Evolutionary conservation across 1,284 basidiomycete species (phyloP).

Genomic region (Spongispora temasekensis): DNA sequence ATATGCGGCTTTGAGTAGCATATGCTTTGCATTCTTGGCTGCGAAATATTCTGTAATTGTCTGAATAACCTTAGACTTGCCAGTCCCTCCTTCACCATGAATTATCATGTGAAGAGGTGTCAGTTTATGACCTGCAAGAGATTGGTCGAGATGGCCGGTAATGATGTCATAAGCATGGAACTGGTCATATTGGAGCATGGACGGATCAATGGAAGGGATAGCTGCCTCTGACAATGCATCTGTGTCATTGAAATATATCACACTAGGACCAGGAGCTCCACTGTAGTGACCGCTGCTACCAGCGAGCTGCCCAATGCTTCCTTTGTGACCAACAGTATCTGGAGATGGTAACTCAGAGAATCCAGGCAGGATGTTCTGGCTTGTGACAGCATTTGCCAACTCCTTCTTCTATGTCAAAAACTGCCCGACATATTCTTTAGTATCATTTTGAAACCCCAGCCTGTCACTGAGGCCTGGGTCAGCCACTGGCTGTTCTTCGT

Average conservation of each 20-base stretch:
- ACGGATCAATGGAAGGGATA: not conserved
- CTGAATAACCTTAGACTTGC: slow-evolving; percentile 14
- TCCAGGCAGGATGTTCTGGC: not conserved
- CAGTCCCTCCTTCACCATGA: slow-evolving; percentile 4
- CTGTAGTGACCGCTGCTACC: not conserved
- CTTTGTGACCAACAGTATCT: not conserved
- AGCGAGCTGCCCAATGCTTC: not conserved
- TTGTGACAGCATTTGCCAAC: not conserved
- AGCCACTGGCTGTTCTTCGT: not conserved
- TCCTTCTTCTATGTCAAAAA: not conserved
- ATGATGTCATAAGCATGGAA: slow-evolving; percentile 10
- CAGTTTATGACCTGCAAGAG: not conserved
- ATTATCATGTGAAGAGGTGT: slow-evolving; percentile 5
- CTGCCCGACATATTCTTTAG: not conserved
- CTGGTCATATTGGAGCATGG: not conserved
- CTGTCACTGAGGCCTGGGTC: not conserved
- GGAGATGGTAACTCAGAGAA: not conserved
- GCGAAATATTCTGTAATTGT: slow-evolving; percentile 8
- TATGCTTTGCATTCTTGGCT: not conserved
- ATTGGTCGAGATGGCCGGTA: slow-evolving; percentile 5
- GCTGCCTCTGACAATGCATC: not conserved
- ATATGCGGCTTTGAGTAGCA: slow-evolving; percentile 8
- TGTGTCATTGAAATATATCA: not conserved
- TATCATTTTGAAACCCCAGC: not conserved
- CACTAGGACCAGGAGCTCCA: not conserved